Evolutionary conservation across 2,329 filamentous ascomycete species (phyloP).

Genomic region (Paecilomyces niveus): DNA sequence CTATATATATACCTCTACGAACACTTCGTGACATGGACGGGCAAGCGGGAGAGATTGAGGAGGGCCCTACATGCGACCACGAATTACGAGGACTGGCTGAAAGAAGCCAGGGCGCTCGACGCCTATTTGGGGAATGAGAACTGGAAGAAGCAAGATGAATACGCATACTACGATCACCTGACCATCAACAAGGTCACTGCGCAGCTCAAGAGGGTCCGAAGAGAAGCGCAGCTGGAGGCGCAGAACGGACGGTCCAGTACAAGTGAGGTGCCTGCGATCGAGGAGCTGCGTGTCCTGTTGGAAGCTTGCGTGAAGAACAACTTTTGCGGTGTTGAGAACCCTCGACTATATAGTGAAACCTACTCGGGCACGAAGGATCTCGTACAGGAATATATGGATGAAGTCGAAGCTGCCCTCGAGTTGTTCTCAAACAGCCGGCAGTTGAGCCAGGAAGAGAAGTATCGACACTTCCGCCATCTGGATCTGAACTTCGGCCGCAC

Average conservation of each 20-base stretch:
- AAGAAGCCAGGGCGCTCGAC: constrained; percentile 72
- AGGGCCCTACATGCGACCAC: constrained; percentile 63
- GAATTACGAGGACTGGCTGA: constrained; percentile 77
- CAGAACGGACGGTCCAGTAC: constrained; percentile 12
- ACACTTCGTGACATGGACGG: constrained; percentile 83
- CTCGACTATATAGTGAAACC: constrained; percentile 90
- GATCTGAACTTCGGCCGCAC: constrained; percentile 88
- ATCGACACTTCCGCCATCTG: constrained; percentile 75
- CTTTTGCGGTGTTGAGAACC: constrained; percentile 90
- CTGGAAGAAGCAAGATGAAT: constrained; percentile 48
- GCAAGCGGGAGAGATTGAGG: constrained; percentile 64
- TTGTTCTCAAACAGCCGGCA: constrained; percentile 63
- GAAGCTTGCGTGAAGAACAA: constrained; percentile 97
- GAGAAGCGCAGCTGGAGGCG: constrained; percentile 34
- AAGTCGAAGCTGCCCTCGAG: constrained; percentile 51
- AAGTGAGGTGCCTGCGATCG: constrained; percentile 48
- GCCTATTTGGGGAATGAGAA: constrained; percentile 63
- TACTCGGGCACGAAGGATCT: constrained; percentile 97
- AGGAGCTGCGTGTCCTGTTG: constrained; percentile 69
- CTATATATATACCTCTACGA: constrained; percentile 92
- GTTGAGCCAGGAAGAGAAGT: constrained; percentile 66
- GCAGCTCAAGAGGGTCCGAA: constrained; percentile 53
- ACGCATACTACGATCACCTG: constrained; percentile 77
- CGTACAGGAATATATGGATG: constrained; percentile 83
- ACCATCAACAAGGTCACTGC: constrained; percentile 71